Base-by-base conservation (phyloP, 2,329 filamentous ascomycete genomes). In the Kalaharituber pfeilii region DNA sequence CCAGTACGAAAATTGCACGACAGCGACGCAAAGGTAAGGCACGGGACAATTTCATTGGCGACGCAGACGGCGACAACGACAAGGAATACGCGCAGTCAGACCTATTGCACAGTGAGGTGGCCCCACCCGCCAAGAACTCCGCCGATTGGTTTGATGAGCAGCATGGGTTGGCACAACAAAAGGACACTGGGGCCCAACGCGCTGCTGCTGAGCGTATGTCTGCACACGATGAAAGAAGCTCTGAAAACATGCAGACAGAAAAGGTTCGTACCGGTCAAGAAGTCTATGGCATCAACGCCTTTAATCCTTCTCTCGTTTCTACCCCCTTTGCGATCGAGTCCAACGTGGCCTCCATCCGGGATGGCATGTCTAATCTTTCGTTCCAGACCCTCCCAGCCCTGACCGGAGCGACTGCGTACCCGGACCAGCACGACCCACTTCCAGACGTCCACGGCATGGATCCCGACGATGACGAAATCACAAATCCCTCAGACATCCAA, bases 401-500 rank as follows among this genome's bases (percentile, higher is more conserved):
- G 18, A 20, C 18, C 11, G 42, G 3, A 25, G 25, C 13, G 13
- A 22, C 15, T 47, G 15, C 42, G 24, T 20, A 22, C 15, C 42
- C 42, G 13, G 42, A 47, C 13, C 36, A 51, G 28, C 52, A 52
- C 15, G 49, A 51, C 53, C 53, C 28, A 52, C 5, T 47, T 11
- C 42, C 42, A 15, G 15, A 47, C 3, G 42, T 47, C 42, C 42
- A 47, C 42, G 5, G 15, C 42, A 47, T 47, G 42, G 13, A 11
- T 50, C 72, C 75, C 9, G 75, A 78, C 33, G 68, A 70, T 22
- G 86, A 93, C 57, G 75, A 86, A 15, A 81, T 79, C 47, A 94
- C 87, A 18, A 93, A 93, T 65, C 86, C 86, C 2, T 94, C 88
- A 0, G 75, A 88, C 50, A 79, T 93, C 39, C 77, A 87, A 60